Conservation (phyloP, 192 early-diverging fungal species). For the Haplosporangium gracile region DNA sequence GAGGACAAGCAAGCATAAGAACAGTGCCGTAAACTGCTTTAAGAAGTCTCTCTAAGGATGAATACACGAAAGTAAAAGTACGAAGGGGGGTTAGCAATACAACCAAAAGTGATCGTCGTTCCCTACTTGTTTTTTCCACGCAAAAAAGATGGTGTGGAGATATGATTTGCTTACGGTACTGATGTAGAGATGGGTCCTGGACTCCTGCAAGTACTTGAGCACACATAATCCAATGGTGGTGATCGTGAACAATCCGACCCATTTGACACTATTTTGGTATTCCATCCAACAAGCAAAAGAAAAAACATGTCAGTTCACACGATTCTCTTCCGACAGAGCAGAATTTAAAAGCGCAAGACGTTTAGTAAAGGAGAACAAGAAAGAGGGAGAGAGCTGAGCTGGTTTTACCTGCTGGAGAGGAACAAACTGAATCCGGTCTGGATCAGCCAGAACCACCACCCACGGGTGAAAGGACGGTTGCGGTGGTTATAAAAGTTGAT, state of each 20-base stretch:
- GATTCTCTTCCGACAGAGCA: neutral
- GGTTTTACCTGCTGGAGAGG: conserved; percentile 59
- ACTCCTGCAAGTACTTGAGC: conserved; percentile 87
- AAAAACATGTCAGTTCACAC: neutral
- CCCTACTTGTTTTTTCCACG: neutral
- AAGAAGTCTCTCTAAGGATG: conserved; percentile 40
- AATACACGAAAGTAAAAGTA: neutral
- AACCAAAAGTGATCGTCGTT: neutral
- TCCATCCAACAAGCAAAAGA: neutral
- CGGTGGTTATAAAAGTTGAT: conserved; percentile 87
- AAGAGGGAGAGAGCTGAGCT: no score
- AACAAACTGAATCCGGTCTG: conserved; percentile 88
- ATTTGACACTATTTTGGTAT: conserved; percentile 78
- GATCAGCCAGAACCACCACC: conserved; percentile 92
- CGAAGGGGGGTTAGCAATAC: neutral
- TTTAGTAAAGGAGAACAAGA: neutral
- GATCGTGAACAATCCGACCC: conserved; percentile 94
- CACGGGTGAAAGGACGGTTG: conserved; percentile 74
- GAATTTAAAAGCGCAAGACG: neutral
- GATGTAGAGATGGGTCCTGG: conserved; percentile 78
- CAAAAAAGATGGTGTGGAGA: neutral
- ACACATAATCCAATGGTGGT: conserved; percentile 87
- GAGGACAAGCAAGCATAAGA: conserved; percentile 84
- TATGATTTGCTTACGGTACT: conserved; percentile 52
- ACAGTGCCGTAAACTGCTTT: conserved; percentile 86